These are phyloP conservation scores for Phaffia tasmanica DNA, from an alignment of 768 basidiomycete species.

Conservation along the genomic window DNA sequence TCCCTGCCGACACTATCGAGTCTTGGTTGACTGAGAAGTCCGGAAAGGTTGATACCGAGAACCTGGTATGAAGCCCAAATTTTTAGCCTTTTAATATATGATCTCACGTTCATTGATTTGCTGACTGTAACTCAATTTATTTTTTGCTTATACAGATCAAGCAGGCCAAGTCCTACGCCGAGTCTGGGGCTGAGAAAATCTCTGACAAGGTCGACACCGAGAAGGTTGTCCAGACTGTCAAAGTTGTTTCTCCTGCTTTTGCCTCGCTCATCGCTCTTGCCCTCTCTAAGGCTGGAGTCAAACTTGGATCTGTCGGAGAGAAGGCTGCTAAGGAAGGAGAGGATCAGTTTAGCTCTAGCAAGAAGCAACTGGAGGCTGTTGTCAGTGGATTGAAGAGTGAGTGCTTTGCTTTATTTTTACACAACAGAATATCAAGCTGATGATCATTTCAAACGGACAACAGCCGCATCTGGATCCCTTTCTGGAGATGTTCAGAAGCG, in stretches of 20 bases:
- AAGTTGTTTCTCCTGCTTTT: slow-evolving; percentile 19
- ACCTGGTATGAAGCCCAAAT: slow-evolving; percentile 18
- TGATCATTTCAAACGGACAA: not conserved
- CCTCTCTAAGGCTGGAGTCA: slow-evolving; percentile 7
- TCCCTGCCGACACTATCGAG: slow-evolving; percentile 35
- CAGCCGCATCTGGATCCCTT: slow-evolving; percentile 15
- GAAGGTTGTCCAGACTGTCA: slow-evolving; percentile 19
- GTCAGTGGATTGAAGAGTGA: slow-evolving; percentile 12
- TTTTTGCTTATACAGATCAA: not conserved
- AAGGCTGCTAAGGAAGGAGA: slow-evolving; percentile 19
- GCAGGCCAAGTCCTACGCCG: slow-evolving; percentile 6
- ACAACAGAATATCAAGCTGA: not conserved
- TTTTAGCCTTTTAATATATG: slow-evolving; percentile 6
- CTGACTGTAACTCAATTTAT: too few species aligned
- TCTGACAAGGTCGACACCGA: slow-evolving; percentile 17
- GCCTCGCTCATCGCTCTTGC: slow-evolving; percentile 10
- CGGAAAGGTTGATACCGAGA: slow-evolving; percentile 34
- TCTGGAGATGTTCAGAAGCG: slow-evolving; percentile 20
- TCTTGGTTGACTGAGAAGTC: slow-evolving; percentile 34
- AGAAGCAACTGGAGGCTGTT: slow-evolving; percentile 18
- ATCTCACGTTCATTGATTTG: not conserved
- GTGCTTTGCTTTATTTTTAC: not conserved
- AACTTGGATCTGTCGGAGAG: slow-evolving; percentile 15
- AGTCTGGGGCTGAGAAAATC: slow-evolving; percentile 1
- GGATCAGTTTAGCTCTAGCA: slow-evolving; percentile 12